These are phyloP conservation scores for Chytriomyces sp. DNA, from an alignment of 192 early-diverging fungal genomes.

Conservation along the genomic window DNA sequence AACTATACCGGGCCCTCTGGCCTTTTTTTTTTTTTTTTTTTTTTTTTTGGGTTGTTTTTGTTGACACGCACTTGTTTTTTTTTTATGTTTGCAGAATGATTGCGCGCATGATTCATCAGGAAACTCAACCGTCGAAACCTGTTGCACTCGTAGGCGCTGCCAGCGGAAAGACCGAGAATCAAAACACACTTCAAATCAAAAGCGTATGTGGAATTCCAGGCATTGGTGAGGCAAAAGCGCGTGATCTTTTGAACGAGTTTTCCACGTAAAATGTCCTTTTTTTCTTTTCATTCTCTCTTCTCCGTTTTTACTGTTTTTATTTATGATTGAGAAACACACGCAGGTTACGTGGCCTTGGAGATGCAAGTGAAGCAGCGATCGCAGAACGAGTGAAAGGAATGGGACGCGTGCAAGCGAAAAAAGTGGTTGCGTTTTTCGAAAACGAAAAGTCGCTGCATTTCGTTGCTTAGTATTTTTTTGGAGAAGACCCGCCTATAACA, in stretches of 20 bases:
- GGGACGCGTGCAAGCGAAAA: slow-evolving; percentile 13
- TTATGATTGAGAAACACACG: no score
- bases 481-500: no score
- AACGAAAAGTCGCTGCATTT: neutral
- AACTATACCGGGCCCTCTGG: neutral
- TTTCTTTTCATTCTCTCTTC: no score
- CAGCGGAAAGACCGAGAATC: slow-evolving; percentile 17
- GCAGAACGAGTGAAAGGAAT: neutral
- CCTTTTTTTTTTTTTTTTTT: neutral
- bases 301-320: no score
- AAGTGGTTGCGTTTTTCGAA: slow-evolving; percentile 14
- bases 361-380: slow-evolving; percentile 3
- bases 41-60: neutral
- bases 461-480: no score
- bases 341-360: neutral
- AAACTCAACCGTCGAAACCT: slow-evolving; percentile 9
- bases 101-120: slow-evolving; percentile 1
- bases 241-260: slow-evolving; percentile 4
- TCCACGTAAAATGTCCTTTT: neutral
- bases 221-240: slow-evolving; percentile 18
- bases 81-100: slow-evolving; percentile 1
- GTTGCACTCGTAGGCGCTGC: neutral
- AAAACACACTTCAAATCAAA: slow-evolving; percentile 15
- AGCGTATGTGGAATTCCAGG: slow-evolving; percentile 15
- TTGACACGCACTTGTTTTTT: neutral